Evolutionary conservation across 2,329 filamentous ascomycete genomes (phyloP), one percentile per base, ranked within the genome.

Genomic region (Chalaropsis thielavioides): DNA sequence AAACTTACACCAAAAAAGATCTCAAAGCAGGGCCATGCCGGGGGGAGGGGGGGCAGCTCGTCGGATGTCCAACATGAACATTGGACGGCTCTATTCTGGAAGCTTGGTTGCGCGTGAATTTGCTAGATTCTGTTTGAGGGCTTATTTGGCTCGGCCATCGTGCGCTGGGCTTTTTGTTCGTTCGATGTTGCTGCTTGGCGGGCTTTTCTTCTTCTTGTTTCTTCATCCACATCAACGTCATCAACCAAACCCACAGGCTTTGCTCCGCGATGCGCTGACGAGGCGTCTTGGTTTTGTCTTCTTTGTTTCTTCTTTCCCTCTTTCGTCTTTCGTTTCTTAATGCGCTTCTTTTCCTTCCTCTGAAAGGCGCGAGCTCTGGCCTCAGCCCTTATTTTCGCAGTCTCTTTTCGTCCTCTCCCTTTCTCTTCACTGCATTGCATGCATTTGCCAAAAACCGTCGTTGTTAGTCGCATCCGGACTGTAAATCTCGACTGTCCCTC

Each of bases 401-500:
- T 46, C 3, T 46, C 3, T 35, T 41, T 44, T 44, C 13, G 8
- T 67, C 43, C n/a, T 49, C 24, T 54, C 41, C 43, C 22, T 64
- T 27, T 67, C 54, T 61, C 13, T 65, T 63, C 35, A 27, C 56
- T 44, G 17, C n/a, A 27, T 35, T 59, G 54, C 27, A 58, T 15
- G 54, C 54, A 15, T 35, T n/a, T 38, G 43, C 43, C 15, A 19
- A 46, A 17, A 6, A 5, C 15, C 4, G 15, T n/a, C 17, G 31
- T 15, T 2, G 17, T 19, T 11, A 31, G 27, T 49, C 35, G 40
- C 61, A 51, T 62, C 24, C 19, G 40, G 59, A 24, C 59, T 22
- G 5, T n/a, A 46, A 17, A 22, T 61, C 43, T 61, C 17, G 15
- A 24, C 19, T 19, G 13, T 44, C 13, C 35, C 8, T 38, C 35